A percentile compares a stretch with the other conserved stretches of the same genome.
Evolutionary conservation across 495 filamentous ascomycete species (phyloP).

Genomic region (Friedmanniomyces endolithicus): DNA sequence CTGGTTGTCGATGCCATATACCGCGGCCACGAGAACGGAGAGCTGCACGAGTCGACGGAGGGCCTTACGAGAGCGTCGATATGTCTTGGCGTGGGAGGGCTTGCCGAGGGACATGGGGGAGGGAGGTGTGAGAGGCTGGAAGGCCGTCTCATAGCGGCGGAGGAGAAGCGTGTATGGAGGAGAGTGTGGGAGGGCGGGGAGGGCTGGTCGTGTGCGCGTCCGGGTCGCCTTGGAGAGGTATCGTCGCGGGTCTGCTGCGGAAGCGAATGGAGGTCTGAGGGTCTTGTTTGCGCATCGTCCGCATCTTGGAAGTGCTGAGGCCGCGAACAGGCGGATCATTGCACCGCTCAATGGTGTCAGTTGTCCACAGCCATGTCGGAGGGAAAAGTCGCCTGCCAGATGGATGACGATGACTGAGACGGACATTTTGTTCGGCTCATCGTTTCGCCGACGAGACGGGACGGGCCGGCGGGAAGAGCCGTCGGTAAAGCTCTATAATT

Average conservation of each 20-base stretch:
- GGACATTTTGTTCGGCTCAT: too few species aligned
- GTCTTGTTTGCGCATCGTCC: conserved; percentile 16
- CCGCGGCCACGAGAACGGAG: conserved; percentile 43
- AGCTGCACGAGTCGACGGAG: conserved; percentile 56
- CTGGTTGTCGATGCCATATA: conserved; percentile 56
- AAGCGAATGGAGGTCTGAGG: conserved; percentile 11
- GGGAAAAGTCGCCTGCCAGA: too few species aligned
- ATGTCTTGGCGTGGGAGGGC: conserved; percentile 51
- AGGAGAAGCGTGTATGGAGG: not conserved
- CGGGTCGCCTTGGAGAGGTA: not conserved
- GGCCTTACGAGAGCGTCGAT: conserved; percentile 59
- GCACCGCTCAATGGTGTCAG: not conserved
- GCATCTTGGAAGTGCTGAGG: conserved; percentile 5
- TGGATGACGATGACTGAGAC: too few species aligned
- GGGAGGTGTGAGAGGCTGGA: conserved; percentile 51
- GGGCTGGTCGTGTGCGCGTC: conserved; percentile 3
- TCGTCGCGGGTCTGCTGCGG: conserved; percentile 8
- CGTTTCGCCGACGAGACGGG: too few species aligned
- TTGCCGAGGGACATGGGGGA: conserved; percentile 67
- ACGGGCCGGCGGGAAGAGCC: too few species aligned
- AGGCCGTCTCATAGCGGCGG: conserved; percentile 15
- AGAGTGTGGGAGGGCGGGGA: not conserved
- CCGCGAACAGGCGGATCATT: conserved; percentile 1
- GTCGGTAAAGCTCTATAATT: too few species aligned
- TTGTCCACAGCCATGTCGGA: too few species aligned